These are phyloP conservation scores for Stenocarpella maydis DNA, from an alignment of 2,329 filamentous ascomycete species.

Conservation along the genomic window DNA sequence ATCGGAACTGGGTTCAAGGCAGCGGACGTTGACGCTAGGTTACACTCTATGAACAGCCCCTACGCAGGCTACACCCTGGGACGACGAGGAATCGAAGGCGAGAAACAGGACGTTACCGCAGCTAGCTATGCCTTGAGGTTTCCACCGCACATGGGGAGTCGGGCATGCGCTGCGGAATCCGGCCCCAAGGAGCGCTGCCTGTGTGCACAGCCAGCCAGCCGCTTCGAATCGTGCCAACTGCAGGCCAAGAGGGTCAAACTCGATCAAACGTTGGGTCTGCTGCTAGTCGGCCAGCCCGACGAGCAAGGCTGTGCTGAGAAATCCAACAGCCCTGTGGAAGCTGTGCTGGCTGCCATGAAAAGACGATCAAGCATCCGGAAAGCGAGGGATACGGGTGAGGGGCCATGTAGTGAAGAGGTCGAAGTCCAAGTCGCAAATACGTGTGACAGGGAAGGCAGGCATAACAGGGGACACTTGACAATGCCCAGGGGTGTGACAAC, in stretches of 20 bases:
- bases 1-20: conserved; percentile 15
- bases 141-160: neutral
- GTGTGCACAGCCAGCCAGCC: neutral
- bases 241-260: conserved; percentile 5
- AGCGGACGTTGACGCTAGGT: conserved; percentile 21
- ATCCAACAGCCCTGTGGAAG: neutral
- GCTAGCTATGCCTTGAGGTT: conserved; percentile 17
- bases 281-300: neutral
- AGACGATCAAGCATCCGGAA: conserved; percentile 6
- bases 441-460: conserved; percentile 23
- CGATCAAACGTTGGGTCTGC: neutral
- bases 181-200: conserved; percentile 7
- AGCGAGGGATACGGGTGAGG: conserved; percentile 20
- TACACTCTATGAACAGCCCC: conserved; percentile 1
- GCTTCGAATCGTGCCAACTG: neutral
- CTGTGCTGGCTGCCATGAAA: neutral
- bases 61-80: conserved; percentile 9
- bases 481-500: conserved; percentile 26
- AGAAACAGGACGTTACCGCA: conserved; percentile 9
- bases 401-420: conserved; percentile 8
- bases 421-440: conserved; percentile 21
- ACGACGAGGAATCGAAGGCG: conserved; percentile 1
- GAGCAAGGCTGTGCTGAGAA: conserved; percentile 6
- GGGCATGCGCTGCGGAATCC: conserved; percentile 2
- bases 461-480: conserved; percentile 21